Base-by-base conservation (phyloP, 2,329 filamentous ascomycete genomes). In the Trichoderma sp. region DNA sequence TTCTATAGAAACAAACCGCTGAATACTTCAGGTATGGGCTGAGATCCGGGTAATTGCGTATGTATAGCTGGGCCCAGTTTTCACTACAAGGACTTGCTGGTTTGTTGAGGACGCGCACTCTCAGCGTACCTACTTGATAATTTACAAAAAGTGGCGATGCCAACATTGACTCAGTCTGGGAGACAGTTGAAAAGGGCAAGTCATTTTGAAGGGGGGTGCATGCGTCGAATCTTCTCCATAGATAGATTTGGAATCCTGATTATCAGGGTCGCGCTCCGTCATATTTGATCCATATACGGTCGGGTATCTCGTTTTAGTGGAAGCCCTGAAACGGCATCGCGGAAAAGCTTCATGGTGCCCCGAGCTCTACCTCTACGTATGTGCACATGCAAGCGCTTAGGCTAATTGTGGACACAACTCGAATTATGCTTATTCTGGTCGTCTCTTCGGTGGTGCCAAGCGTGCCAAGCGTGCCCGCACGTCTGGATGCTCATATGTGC, bases 1-100 rank as follows among this genome's bases (percentile, higher is more conserved):
- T 52, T 62, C 35, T 35, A 11, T 62, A 62, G 59, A 62, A 62
- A n/a, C 6, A 52, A 62, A 16, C 43, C 31, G 37, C 33, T 6
- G 8, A 14, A 27, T 21, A 49, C 59, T 47, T 31, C 24, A 35
- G 7, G 3, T 16, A 7, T 52, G 37, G 19, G 43, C 35, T 33
- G 16, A 35, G 27, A 52, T 35, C 0, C 24, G 33, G n/a, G 19
- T 21, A 6, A 8, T 43, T 43, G 40, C 40, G 19, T n/a, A 43
- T n/a, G 29, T 16, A 35, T 13, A 11, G 4, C 19, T 35, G 29
- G 40, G 43, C 47, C 43, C 59, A 40, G 5, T 35, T 62, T 52
- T 62, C 27, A 16, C 11, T 19, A 24, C 59, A 62, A 62, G 40
- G 59, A 52, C 24, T 29, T 24, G 13, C 43, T 27, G 5, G 27